Evolutionary conservation across 2,329 filamentous ascomycete genomes (phyloP), one percentile per base, ranked within the genome.

Genomic region (Aspergillus sojae): DNA sequence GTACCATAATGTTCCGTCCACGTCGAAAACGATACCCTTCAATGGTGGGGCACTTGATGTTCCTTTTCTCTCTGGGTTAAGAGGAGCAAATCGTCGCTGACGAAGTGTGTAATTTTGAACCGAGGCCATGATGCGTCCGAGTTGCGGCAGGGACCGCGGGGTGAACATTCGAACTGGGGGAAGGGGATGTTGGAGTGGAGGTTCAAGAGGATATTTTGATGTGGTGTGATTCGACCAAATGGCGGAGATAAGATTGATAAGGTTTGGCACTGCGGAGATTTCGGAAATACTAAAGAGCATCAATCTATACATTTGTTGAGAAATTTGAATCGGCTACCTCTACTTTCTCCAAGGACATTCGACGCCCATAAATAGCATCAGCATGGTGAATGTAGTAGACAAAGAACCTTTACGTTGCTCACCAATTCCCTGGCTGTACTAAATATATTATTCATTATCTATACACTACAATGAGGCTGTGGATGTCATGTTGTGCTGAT

Each of bases 1-100:
- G 19, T 80, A 96, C 94, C 91, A 97, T 64, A 98, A 80, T 28
- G 94, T 99, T 4, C 94, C 94, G 78, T 99, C 94, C 67, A 99
- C 92, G 80, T 99, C 94, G 79, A 98, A 98, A 16, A 98, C 82
- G 30, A 89, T 83, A 2, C 87, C 87, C 70, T 83, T 82, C 62
- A 89, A 71, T 34, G 70, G 71, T 48, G 84, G 82, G 21, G 78
- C 77, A 65, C 55, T 74, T 65, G 58, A 74, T 68, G 23, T 70
- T 65, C 23, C 59, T 63, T 53, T 58, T 60, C 64, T 71, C 68
- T 69, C 69, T 5, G 79, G 73, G 62, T 79, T 74, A 60, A 87
- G 73, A 14, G 85, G 84, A 6, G 84, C 83, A 66, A 87, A 87
- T 43, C 77, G 79, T 63, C 83, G 78, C 46, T 73, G 74, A 41